A percentile compares a stretch with the other conserved stretches of the same genome.
Evolutionary conservation across 805 yeast genomes (phyloP).

Genomic region (Vanderwaltozyma polyspora): DNA sequence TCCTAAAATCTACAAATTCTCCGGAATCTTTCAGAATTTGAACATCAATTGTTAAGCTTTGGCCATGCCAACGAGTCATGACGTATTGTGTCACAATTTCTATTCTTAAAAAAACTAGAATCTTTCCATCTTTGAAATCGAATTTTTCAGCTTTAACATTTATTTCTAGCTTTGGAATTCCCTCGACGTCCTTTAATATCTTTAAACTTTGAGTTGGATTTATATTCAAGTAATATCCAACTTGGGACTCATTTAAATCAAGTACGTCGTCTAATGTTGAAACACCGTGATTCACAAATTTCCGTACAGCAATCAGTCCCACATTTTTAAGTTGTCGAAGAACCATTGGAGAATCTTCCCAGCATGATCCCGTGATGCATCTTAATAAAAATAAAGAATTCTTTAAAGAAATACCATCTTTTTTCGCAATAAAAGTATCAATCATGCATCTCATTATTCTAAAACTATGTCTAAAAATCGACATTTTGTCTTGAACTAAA

Average conservation of each 20-base stretch:
- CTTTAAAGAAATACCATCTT: constrained; percentile 33
- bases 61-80: constrained; percentile 26
- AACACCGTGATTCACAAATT: constrained; percentile 30
- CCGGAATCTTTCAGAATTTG: constrained; percentile 26
- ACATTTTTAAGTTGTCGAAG: constrained; percentile 39
- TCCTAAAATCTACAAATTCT: constrained; percentile 34
- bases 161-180: constrained; percentile 30
- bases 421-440: constrained; percentile 32
- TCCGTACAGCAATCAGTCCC: constrained; percentile 32
- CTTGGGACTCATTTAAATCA: constrained; percentile 21
- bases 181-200: constrained; percentile 25
- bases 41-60: constrained; percentile 25
- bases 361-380: constrained; percentile 34
- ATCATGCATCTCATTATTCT: constrained; percentile 35
- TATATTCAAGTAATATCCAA: constrained; percentile 34
- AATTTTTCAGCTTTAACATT: constrained; percentile 10
- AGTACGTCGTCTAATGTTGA: constrained; percentile 24
- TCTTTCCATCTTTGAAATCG: constrained; percentile 1
- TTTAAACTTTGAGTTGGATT: constrained; percentile 33
- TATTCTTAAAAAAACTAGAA: constrained; percentile 13
- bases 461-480: constrained; percentile 32
- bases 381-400: constrained; percentile 31
- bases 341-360: constrained; percentile 39
- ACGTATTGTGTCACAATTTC: constrained; percentile 14
- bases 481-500: constrained; percentile 34